A percentile compares a stretch with the other conserved stretches of the same genome.
Evolutionary conservation across 306 rosid genomes (phyloP).

Genomic region (Fagus crenata): DNA sequence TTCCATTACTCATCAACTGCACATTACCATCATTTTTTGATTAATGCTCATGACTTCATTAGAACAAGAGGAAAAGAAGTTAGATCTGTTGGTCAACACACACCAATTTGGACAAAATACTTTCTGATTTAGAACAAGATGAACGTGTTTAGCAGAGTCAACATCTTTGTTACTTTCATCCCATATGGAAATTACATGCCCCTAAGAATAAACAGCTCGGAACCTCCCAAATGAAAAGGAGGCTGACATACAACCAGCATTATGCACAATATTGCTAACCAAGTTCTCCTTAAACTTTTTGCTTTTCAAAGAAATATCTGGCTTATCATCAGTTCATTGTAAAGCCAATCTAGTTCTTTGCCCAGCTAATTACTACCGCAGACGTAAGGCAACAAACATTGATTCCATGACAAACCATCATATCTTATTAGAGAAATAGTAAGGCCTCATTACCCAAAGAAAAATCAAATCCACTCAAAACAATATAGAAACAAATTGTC

Average conservation of each 20-base stretch:
- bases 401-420: conserved; percentile 7
- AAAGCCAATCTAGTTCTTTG: neutral
- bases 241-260: no score
- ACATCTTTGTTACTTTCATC: no score
- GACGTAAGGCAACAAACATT: neutral
- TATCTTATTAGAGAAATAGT: neutral
- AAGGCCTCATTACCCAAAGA: neutral
- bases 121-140: no score
- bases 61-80: no score
- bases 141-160: no score
- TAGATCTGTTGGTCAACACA: no score
- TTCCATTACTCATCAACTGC: neutral
- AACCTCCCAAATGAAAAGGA: neutral
- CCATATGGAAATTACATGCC: neutral
- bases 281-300: neutral
- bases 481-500: conserved; percentile 10
- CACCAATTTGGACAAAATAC: no score
- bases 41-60: neutral
- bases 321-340: neutral
- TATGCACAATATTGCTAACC: neutral
- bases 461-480: conserved; percentile 22
- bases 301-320: neutral
- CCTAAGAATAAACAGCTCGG: neutral
- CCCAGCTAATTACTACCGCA: neutral
- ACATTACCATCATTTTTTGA: neutral